A percentile compares a stretch with the other conserved stretches of the same genome.
phyloP scores from a whole-genome alignment of 139 green algal genomes.

The Gonium pectorale region DNA sequence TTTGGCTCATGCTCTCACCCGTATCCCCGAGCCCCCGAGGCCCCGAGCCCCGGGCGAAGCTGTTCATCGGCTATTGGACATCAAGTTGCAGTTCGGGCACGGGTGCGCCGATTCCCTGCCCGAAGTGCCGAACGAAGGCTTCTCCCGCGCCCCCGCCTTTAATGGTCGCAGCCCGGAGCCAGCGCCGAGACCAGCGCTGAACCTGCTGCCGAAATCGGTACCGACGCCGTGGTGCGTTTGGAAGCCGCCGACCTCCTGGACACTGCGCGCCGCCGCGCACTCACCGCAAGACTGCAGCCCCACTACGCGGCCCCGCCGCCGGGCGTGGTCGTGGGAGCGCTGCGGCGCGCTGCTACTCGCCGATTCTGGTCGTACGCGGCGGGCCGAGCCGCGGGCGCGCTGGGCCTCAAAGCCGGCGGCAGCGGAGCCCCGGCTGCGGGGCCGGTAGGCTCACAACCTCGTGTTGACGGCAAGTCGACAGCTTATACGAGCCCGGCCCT shows the following conservation, averaged over 20 bases:
- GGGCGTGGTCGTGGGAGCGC: neutral
- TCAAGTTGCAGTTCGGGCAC: too few relatives aligned
- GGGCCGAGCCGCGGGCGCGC: neutral
- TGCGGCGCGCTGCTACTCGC: slow-evolving; percentile 15
- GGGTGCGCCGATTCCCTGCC: too few relatives aligned
- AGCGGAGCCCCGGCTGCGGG: neutral
- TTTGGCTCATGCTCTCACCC: too few relatives aligned
- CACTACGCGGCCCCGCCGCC: slow-evolving; percentile 1
- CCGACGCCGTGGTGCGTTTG: neutral
- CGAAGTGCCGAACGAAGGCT: too few relatives aligned
- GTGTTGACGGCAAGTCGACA: too few relatives aligned
- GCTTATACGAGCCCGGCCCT: too few relatives aligned
- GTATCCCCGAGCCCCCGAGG: too few relatives aligned
- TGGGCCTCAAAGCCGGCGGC: neutral
- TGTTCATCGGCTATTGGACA: too few relatives aligned
- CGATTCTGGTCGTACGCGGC: slow-evolving; percentile 19
- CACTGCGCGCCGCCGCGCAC: neutral
- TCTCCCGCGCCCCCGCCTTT: neutral
- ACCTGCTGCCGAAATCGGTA: too few relatives aligned
- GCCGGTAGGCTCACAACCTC: neutral
- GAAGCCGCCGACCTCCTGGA: neutral
- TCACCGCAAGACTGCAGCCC: slow-evolving; percentile 16
- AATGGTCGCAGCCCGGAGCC: too few relatives aligned
- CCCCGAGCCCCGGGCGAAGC: too few relatives aligned
- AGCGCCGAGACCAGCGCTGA: too few relatives aligned